Percentiles rank a stretch among this genome's conserved stretches.
phyloP scores from a whole-genome alignment of 257 asterid species.

The Gynochthodes officinalis region DNA sequence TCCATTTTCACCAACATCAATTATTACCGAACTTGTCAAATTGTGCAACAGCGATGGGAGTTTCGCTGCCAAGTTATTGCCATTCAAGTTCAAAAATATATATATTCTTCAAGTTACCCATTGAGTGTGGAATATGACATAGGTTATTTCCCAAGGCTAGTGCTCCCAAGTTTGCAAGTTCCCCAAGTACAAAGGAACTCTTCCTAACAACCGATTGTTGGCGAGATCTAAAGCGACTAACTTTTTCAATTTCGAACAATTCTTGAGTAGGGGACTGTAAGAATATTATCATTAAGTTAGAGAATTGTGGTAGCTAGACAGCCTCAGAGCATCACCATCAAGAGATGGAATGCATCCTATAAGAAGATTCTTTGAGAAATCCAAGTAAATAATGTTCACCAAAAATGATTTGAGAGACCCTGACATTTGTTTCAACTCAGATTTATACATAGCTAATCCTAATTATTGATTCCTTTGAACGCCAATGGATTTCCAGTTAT shows the following conservation, averaged over 20 bases:
- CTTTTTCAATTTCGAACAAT: neutral
- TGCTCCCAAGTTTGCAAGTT: neutral
- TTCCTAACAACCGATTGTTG: constrained; percentile 17
- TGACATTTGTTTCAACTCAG: constrained; percentile 16
- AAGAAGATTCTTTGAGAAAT: constrained; percentile 9
- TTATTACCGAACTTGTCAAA: neutral
- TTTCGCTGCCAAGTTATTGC: constrained; percentile 12
- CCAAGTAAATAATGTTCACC: constrained; percentile 2
- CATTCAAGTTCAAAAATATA: constrained; percentile 20
- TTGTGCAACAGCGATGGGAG: neutral
- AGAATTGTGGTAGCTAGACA: neutral
- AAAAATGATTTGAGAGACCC: constrained; percentile 15
- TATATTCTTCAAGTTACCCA: constrained; percentile 16
- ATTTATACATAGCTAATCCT: neutral
- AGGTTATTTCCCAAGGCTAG: constrained; percentile 13
- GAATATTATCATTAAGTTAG: constrained; percentile 8
- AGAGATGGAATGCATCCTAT: constrained; percentile 6
- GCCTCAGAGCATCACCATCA: neutral
- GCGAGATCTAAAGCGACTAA: constrained; percentile 6
- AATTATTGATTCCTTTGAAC: neutral
- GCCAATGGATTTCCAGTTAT: constrained; percentile 8
- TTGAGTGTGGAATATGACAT: constrained; percentile 23
- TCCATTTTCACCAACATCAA: neutral
- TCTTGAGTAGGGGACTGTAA: neutral
- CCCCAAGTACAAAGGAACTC: constrained; percentile 17